phyloP scores from a whole-genome alignment of 139 green algal species.

The Tetraselmis chui region DNA sequence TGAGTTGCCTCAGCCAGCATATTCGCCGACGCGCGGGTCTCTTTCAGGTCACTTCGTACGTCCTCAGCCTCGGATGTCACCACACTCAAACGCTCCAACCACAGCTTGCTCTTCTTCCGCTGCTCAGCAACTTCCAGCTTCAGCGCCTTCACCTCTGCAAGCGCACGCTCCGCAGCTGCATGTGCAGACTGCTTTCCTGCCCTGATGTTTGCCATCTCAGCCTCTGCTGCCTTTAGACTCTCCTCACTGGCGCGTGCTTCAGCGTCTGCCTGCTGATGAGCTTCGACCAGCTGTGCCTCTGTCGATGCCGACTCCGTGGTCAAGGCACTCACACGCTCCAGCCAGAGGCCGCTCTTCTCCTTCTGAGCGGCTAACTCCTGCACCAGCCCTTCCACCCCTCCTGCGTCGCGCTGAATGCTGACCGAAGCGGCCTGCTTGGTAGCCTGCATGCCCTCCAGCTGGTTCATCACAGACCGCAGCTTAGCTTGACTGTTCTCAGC shows the following conservation, averaged over 20 bases:
- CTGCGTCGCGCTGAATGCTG: too few relatives aligned
- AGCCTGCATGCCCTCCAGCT: too few relatives aligned
- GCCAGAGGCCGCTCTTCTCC: background rate
- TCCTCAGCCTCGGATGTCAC: background rate
- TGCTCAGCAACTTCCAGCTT: background rate
- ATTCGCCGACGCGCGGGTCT: too few relatives aligned
- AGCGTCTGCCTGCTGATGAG: background rate
- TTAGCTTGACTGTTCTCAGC: too few relatives aligned
- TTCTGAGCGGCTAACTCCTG: background rate
- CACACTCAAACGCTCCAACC: background rate
- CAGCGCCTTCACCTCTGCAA: background rate
- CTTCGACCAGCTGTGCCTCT: background rate
- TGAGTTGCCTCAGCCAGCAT: background rate
- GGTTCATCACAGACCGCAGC: too few relatives aligned
- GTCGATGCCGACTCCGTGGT: background rate
- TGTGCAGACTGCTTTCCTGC: background rate
- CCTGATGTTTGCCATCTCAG: background rate
- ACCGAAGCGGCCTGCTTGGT: too few relatives aligned
- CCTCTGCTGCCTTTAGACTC: background rate
- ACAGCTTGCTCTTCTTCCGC: background rate
- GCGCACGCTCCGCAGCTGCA: background rate
- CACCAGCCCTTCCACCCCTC: too few relatives aligned
- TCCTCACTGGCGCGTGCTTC: background rate
- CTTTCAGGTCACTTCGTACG: background rate
- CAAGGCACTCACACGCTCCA: background rate